Percentiles rank a stretch among this genome's conserved stretches.
phyloP scores from a whole-genome alignment of 2,329 filamentous ascomycete species.

The Phialophora tarda region DNA sequence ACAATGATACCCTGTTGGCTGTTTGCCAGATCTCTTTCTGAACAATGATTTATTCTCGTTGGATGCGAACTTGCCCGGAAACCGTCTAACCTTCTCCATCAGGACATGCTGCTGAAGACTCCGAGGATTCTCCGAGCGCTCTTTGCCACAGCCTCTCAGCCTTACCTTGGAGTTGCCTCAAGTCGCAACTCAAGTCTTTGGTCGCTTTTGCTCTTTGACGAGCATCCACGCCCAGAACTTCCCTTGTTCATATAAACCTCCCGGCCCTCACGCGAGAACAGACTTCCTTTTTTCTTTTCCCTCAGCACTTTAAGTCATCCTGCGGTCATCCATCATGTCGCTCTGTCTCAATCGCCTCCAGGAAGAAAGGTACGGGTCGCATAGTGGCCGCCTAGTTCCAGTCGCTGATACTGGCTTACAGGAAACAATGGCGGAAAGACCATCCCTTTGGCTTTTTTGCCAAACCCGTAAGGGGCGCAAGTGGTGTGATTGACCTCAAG shows the following conservation, averaged over 20 bases:
- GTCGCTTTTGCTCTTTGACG: slow-evolving; percentile 15
- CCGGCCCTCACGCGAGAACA: neutral
- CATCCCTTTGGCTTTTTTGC: slow-evolving; percentile 98
- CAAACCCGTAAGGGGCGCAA: slow-evolving; percentile 76
- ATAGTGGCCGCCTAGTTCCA: slow-evolving; percentile 11
- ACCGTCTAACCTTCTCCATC: neutral
- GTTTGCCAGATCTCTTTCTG: neutral
- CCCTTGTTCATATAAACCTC: neutral
- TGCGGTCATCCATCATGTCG: slow-evolving; percentile 64
- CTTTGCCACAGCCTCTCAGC: slow-evolving; percentile 6
- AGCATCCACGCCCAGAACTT: neutral
- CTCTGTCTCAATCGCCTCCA: slow-evolving; percentile 86
- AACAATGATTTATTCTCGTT: neutral
- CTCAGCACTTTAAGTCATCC: neutral
- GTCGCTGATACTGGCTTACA: slow-evolving; percentile 48
- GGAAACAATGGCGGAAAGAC: slow-evolving; percentile 95
- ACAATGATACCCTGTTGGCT: slow-evolving; percentile 29
- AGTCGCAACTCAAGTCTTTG: slow-evolving; percentile 17
- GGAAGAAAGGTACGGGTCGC: slow-evolving; percentile 74
- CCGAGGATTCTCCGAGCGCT: slow-evolving; percentile 2
- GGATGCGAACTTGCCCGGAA: neutral
- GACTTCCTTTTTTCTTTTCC: neutral
- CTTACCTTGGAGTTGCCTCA: slow-evolving; percentile 17
- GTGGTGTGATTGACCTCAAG: slow-evolving; percentile 85
- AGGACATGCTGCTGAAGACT: neutral